Conservation (phyloP, 495 filamentous ascomycete species). For the Annulohypoxylon moriforme region DNA sequence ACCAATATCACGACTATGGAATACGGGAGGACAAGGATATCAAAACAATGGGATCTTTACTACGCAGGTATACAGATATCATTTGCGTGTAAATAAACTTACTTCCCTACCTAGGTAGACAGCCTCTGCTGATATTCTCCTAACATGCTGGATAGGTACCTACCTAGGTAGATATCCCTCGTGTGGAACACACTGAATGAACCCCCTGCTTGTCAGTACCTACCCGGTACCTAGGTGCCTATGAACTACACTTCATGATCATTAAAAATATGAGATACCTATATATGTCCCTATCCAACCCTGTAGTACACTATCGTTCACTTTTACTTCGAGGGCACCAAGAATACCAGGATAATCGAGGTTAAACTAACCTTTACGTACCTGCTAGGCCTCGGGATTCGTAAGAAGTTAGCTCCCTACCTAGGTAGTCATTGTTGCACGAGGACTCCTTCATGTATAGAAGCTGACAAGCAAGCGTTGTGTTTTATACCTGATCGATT, state of each 20-base stretch:
- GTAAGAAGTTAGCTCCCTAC: neutral
- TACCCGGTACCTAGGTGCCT: neutral
- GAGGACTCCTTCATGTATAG: neutral
- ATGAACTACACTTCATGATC: neutral
- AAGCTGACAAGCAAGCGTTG: neutral
- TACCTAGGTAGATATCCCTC: no score
- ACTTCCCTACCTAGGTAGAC: neutral
- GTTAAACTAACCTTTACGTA: neutral
- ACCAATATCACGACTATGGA: neutral
- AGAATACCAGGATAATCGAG: neutral
- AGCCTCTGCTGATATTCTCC: neutral
- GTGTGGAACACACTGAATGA: neutral
- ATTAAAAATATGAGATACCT: neutral
- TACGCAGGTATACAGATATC: neutral
- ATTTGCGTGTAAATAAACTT: no score
- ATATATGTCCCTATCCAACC: neutral
- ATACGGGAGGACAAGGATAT: neutral
- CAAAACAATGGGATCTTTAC: neutral
- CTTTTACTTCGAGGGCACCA: neutral
- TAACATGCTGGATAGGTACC: no score
- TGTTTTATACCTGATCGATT: neutral
- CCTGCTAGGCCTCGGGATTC: neutral
- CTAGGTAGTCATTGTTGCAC: neutral
- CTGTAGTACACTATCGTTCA: neutral
- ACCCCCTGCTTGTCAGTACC: neutral